Percentiles rank a stretch among this genome's conserved stretches.
Evolutionary conservation across 23 red algal genomes (phyloP).

Genomic region (Gracilaria caudata): DNA sequence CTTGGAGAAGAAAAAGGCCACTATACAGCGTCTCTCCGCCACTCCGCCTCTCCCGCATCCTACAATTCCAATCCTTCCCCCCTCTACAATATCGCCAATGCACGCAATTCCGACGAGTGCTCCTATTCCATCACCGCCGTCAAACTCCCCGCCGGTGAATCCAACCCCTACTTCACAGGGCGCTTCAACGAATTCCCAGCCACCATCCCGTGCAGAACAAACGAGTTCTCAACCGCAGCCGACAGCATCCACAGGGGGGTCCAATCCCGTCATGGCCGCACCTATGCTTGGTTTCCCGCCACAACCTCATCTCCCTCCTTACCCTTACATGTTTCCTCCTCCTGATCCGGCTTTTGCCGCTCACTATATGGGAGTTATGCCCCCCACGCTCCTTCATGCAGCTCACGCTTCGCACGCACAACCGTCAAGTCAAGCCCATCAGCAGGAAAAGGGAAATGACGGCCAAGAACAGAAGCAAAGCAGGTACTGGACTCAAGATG

Average conservation of each 20-base stretch:
- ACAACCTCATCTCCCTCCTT: conserved; percentile 24
- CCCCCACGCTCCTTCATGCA: conserved; percentile 28
- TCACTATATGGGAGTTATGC: conserved; percentile 34
- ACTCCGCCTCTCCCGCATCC: conserved; percentile 34
- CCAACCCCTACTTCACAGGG: not conserved
- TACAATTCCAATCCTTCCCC: conserved; percentile 32
- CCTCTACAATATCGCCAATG: not conserved
- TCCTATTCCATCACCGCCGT: not conserved
- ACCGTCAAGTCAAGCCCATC: conserved; percentile 14
- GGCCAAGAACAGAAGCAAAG: conserved; percentile 71
- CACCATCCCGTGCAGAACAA: not conserved
- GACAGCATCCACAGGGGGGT: not conserved
- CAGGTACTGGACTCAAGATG: conserved; percentile 89
- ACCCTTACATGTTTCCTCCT: conserved; percentile 51
- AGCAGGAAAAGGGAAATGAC: conserved; percentile 4
- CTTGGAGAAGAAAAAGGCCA: conserved; percentile 67
- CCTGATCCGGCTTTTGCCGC: conserved; percentile 36
- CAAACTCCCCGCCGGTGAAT: conserved; percentile 5
- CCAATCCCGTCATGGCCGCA: conserved; percentile 25
- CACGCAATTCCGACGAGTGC: conserved; percentile 12
- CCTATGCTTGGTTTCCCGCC: conserved; percentile 39
- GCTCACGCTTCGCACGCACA: conserved; percentile 21
- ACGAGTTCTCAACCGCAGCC: conserved; percentile 42
- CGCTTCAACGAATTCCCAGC: not conserved
- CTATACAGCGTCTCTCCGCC: conserved; percentile 61